Evolutionary conservation across 768 basidiomycete species (phyloP), one percentile per base, ranked within the genome.

Genomic region (Mycena amicta): DNA sequence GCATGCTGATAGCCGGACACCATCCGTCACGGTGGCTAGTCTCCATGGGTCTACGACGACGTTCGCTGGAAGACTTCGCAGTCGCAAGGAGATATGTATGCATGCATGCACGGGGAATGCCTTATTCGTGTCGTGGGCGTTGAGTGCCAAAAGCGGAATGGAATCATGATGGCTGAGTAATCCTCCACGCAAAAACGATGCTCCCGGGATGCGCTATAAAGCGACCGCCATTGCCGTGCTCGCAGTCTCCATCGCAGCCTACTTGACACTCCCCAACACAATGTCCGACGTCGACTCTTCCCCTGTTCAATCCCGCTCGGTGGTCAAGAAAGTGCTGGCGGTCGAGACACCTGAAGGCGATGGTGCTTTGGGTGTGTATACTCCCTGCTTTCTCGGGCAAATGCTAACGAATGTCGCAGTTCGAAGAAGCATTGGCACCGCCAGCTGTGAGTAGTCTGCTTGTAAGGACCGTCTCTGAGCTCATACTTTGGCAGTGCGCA

Each of bases 391-490:
- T 11, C 16, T 29, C 5, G 56, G 90, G 88, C 23, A 26, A 29
- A 12, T 41, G 93, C 95, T 8, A 89, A 75, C 2, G 93, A 93
- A 23, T 5, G 95, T 90, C 18, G 77, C 80, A 51, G 96, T 98
- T 22, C 82, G 94, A 57, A 80, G 96, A 50, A 91, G 89, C 40
- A 97, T 98, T 61, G 96, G 96, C 5, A 82, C 86, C 3, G 75
- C 77, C 72, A 77, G 71, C 45, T 77, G 62, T 63, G 11, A 39
- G 62, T 63, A 26, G 8, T 23, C 1, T 27, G 27, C 2, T 15
- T 43, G 4, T 15, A 3, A 4, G 5, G 16, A 13, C 53, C 39
- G 18, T 25, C 2, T 27, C 3, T 25, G 12, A 53, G 27, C 20
- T 15, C 28, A 18, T n/a, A 23, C 28, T n/a, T n/a, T n/a, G n/a